A percentile compares a stretch with the other conserved stretches of the same genome.
Conservation (phyloP, 257 asterid species). For the Forsythia viridissima region DNA sequence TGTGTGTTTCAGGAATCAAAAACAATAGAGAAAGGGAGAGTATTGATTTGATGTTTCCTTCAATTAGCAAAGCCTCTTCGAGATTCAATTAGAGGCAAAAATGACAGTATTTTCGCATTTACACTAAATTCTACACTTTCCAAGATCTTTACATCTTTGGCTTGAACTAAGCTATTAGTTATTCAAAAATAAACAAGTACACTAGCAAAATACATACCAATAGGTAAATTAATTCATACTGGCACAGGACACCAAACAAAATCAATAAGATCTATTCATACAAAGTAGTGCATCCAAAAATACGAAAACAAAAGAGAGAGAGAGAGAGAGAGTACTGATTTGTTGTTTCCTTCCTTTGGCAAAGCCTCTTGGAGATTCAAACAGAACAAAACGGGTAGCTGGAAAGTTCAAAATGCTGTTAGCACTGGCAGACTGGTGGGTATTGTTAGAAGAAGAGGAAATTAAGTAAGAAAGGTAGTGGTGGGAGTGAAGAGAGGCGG, state of each 20-base stretch:
- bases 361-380: slow-evolving; percentile 56
- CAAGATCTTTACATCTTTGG: no score
- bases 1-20: neutral
- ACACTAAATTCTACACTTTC: no score
- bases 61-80: slow-evolving; percentile 75
- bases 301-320: neutral
- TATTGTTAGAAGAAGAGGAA: slow-evolving; percentile 27
- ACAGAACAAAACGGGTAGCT: slow-evolving; percentile 22
- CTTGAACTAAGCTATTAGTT: no score
- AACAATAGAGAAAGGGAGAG: neutral
- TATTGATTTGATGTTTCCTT: slow-evolving; percentile 48
- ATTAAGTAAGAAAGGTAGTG: slow-evolving; percentile 28
- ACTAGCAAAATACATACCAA: neutral
- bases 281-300: no score
- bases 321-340: slow-evolving; percentile 35
- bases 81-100: slow-evolving; percentile 10
- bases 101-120: no score
- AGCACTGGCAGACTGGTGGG: slow-evolving; percentile 28
- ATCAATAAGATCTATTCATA: no score
- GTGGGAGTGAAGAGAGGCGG: slow-evolving; percentile 37
- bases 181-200: neutral
- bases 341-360: slow-evolving; percentile 74
- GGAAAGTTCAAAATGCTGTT: slow-evolving; percentile 26
- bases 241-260: no score
- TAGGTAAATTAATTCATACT: neutral